Percentiles rank a stretch among this genome's conserved stretches.
phyloP scores from a whole-genome alignment of 805 yeast genomes.

The Candida manassasensis region DNA sequence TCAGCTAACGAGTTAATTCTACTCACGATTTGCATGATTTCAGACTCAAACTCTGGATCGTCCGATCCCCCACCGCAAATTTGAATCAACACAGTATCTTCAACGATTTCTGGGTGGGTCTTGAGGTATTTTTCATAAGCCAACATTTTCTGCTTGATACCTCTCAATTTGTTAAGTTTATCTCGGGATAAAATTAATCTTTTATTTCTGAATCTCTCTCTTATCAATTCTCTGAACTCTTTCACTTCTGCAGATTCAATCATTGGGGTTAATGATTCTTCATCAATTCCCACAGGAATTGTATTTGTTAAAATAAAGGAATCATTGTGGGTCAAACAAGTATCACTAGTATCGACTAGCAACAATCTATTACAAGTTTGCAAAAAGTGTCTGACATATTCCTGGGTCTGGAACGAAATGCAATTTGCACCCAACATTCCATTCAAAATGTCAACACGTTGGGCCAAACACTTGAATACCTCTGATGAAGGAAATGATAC shows the following conservation, averaged over 20 bases:
- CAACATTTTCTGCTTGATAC: slow-evolving; percentile 77
- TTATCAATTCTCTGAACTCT: slow-evolving; percentile 65
- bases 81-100: slow-evolving; percentile 72
- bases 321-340: slow-evolving; percentile 58
- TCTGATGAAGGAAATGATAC: slow-evolving; percentile 95
- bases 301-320: slow-evolving; percentile 51
- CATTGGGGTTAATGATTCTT: slow-evolving; percentile 45
- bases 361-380: slow-evolving; percentile 84
- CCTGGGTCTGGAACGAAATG: slow-evolving; percentile 86
- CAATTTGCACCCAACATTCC: slow-evolving; percentile 90
- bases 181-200: slow-evolving; percentile 81
- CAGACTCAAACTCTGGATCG: slow-evolving; percentile 65
- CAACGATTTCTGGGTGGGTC: slow-evolving; percentile 66
- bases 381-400: slow-evolving; percentile 87
- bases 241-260: slow-evolving; percentile 47
- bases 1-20: slow-evolving; percentile 76
- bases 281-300: slow-evolving; percentile 79
- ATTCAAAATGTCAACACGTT: slow-evolving; percentile 74
- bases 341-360: slow-evolving; percentile 72
- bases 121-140: slow-evolving; percentile 80
- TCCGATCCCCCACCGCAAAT: slow-evolving; percentile 60
- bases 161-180: slow-evolving; percentile 81
- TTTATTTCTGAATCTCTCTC: slow-evolving; percentile 73
- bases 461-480: slow-evolving; percentile 84
- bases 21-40: slow-evolving; percentile 71